A percentile compares a stretch with the other conserved stretches of the same genome.
phyloP scores from a whole-genome alignment of 305 asterid species.

The Striga hermonthica region DNA sequence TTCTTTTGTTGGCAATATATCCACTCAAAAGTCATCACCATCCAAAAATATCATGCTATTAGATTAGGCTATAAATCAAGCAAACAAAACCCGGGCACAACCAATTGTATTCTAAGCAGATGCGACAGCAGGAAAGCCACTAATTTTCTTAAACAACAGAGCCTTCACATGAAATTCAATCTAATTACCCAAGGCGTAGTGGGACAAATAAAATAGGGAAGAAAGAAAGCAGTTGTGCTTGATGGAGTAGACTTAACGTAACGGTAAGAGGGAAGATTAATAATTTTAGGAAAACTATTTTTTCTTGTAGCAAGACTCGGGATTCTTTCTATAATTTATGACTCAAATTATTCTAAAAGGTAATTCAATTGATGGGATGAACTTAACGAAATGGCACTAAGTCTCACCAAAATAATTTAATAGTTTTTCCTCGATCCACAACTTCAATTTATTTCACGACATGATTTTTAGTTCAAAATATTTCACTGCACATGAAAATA shows the following conservation, averaged over 20 bases:
- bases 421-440: slow-evolving; percentile 16
- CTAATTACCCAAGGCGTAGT: neutral
- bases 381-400: neutral
- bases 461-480: neutral
- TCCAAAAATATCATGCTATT: neutral
- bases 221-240: too few species aligned
- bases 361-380: neutral
- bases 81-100: neutral
- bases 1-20: neutral
- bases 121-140: neutral
- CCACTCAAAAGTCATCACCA: neutral
- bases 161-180: neutral
- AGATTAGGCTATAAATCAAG: neutral
- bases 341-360: neutral
- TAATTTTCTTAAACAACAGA: neutral
- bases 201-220: too few species aligned
- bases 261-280: too few species aligned
- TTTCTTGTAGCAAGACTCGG: neutral
- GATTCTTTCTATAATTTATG: neutral
- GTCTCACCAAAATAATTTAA: neutral
- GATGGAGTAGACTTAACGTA: too few species aligned
- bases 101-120: neutral
- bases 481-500: slow-evolving; percentile 3
- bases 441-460: neutral
- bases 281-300: too few species aligned